phyloP scores from a whole-genome alignment of 2,329 filamentous ascomycete genomes.

The Lasiodiplodia sp. region DNA sequence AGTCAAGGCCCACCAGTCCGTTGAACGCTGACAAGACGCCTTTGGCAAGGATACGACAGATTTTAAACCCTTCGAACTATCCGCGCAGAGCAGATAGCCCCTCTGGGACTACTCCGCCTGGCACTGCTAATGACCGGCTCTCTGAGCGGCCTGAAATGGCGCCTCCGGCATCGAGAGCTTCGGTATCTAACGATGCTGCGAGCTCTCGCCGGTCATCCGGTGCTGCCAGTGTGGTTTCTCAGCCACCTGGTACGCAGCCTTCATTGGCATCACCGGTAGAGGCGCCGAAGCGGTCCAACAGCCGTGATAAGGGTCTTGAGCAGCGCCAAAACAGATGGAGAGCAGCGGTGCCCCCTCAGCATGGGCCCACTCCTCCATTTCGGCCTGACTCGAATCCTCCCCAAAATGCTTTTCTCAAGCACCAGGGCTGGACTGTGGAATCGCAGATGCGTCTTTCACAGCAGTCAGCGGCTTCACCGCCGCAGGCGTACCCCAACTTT shows the following conservation, averaged over 20 bases:
- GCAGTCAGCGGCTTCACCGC: conserved; percentile 21
- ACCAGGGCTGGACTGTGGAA: conserved; percentile 27
- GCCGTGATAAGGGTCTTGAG: conserved; percentile 29
- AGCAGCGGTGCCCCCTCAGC: conserved; percentile 27
- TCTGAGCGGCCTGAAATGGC: conserved; percentile 29
- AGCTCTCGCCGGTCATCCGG: conserved; percentile 28
- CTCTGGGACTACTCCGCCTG: conserved; percentile 12
- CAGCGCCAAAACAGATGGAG: conserved; percentile 29
- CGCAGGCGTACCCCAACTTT: conserved; percentile 18
- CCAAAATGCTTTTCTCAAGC: conserved; percentile 26
- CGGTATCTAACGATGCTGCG: conserved; percentile 23
- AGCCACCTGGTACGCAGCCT: not conserved
- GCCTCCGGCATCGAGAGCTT: conserved; percentile 25
- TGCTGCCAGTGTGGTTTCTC: conserved; percentile 26
- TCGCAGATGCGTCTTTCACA: conserved; percentile 24
- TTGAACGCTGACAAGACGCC: conserved; percentile 28
- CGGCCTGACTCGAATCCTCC: conserved; percentile 27
- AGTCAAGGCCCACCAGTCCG: conserved; percentile 22
- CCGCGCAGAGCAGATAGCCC: conserved; percentile 18
- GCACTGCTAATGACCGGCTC: conserved; percentile 13
- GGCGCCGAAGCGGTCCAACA: conserved; percentile 26
- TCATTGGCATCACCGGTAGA: conserved; percentile 12
- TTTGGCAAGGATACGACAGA: conserved; percentile 28
- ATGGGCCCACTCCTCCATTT: conserved; percentile 27
- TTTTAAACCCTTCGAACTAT: conserved; percentile 26